Evolutionary conservation across 441 rosid species (phyloP), one percentile per base, ranked within the genome.

Genomic region (Gossypium davidsonii): DNA sequence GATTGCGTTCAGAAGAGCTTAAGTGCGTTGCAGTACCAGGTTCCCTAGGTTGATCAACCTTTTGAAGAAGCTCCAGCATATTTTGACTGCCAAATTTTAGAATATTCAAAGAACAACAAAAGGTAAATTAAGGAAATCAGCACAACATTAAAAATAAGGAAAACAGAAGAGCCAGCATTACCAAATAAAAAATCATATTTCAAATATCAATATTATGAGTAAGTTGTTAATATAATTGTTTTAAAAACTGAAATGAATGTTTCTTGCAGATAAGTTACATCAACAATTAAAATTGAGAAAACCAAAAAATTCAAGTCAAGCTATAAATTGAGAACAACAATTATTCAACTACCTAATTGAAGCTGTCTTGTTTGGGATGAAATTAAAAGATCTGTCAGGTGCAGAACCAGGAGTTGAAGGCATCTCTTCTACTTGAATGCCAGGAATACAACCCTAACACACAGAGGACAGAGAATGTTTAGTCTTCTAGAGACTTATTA

Each of bases 51-150:
- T 83, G 92, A 79, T 90, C 90, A 76, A 91, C 90, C 87, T 90
- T 92, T 77, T 90, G 83, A 80, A 91, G 86, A 73, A 89, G 91
- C 85, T 92, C 95, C 74, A 89, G 87, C 95, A 92, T 88, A 75
- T 89, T 85, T 81, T 89, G 88, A 79, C 94, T 93, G 87, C 81
- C 74, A 49, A 61, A 23, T 2, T 56, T 39, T 60, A 15, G 72
- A 68, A 58, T 57, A 28, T 14, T 66, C 60, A 72, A 67, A 63
- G 5, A 7, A 23, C 34, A 63, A 18, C 5, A 25, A 18, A 62
- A 63, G 9, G 62, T 20, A 34, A 48, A 62, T 37, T 31, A 21
- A 51, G 15, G 49, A 62, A 72, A 59, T 3, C 39, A 46, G 8
- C 7, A 23, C 12, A 10, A 39, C 42, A 37, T 7, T 9, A n/a